Base-by-base conservation (phyloP, 2,329 filamentous ascomycete genomes). In the Blastomyces parvus region DNA sequence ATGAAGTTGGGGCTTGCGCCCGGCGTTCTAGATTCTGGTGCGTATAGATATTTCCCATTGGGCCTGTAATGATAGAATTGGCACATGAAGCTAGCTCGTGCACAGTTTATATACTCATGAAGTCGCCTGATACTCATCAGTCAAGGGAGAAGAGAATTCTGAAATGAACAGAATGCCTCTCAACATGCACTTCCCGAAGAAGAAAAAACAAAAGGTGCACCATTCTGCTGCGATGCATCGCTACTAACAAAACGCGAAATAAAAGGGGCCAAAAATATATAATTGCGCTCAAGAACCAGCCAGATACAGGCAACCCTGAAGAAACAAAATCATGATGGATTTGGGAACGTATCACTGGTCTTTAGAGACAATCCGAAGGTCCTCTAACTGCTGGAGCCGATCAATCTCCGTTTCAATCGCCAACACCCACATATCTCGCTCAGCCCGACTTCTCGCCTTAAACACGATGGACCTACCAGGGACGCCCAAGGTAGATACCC, bases 341-440 rank as follows among this genome's bases (percentile, higher is more conserved):
- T 38, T 25, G 17, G 17, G 19, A 17, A 36, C 17, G 14, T 8
- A 25, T 64, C 59, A 65, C 13, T 61, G 40, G 60, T 63, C 46
- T 53, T 67, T 62, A 46, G 69, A 67, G 53, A 77, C 71, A 66
- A 83, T 73, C 58, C 81, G 75, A 56, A 83, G 76, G 68, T 85
- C 83, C 65, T 82, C 80, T 17, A 73, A 76, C 62, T 78, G 73
- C 57, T 80, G 79, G 64, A 85, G 70, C 59, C 84, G 76, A 74
- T 88, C 86, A 71, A 88, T 88, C 76, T 88, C 86, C 65, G 84
- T 84, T 61, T 82, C 82, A 64, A 88, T 84, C 44, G 81, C 84
- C 71, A 88, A 73, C 30, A 88, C 86, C 86, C 86, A 88, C 67
- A 85, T 82, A 73, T 88, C 86, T 65, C 86, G 80, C 72, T 88